Percentiles rank a stretch among this genome's conserved stretches.
Evolutionary conservation across 2,329 filamentous ascomycete species (phyloP).

Genomic region (Beauveria brongniartii): DNA sequence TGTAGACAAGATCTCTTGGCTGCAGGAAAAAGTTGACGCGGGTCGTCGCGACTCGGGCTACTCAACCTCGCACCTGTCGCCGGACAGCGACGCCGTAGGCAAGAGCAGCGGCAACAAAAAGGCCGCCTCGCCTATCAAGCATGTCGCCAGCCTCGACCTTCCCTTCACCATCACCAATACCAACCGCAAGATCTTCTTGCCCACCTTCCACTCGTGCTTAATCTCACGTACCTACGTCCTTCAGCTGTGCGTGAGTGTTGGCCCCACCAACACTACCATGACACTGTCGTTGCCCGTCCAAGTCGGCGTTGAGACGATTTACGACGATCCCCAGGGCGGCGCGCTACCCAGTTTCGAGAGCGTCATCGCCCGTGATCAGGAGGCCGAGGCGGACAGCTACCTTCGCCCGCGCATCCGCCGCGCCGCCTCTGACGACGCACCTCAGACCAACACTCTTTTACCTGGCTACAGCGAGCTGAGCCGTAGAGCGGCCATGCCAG

Average conservation of each 20-base stretch:
- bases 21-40: conserved; percentile 23
- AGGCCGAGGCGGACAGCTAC: conserved; percentile 35
- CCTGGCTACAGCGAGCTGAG: conserved; percentile 31
- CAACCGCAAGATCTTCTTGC: conserved; percentile 44
- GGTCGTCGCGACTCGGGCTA: conserved; percentile 47
- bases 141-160: conserved; percentile 36
- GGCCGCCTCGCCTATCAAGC: conserved; percentile 25
- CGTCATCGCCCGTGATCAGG: conserved; percentile 32
- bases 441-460: conserved; percentile 26
- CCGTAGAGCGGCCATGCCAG: conserved; percentile 16
- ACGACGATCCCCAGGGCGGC: conserved; percentile 23
- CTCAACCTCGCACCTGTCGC: conserved; percentile 32
- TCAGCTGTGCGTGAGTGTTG: conserved; percentile 36
- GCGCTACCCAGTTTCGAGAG: conserved; percentile 43
- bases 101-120: conserved; percentile 15
- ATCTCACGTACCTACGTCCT: conserved; percentile 47
- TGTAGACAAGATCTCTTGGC: conserved; percentile 33
- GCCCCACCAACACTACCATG: conserved; percentile 34
- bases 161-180: conserved; percentile 39
- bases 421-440: conserved; percentile 23
- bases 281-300: conserved; percentile 43
- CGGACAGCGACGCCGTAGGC: conserved; percentile 29
- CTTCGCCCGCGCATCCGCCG: conserved; percentile 33
- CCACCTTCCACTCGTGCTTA: conserved; percentile 52
- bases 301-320: conserved; percentile 35